These are phyloP conservation scores for Stenogyne calaminthoides DNA, from an alignment of 305 asterid species.

Conservation along the genomic window DNA sequence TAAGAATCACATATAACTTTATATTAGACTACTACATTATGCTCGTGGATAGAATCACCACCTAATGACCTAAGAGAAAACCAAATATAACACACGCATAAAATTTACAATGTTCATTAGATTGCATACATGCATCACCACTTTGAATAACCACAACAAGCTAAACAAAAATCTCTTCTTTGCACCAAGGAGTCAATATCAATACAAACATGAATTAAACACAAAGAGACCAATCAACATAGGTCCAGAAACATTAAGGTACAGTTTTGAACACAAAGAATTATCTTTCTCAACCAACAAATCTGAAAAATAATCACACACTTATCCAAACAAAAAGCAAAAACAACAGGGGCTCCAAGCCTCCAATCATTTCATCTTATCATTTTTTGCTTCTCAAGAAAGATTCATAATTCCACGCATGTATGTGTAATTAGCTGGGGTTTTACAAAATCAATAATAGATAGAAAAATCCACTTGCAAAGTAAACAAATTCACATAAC, in stretches of 20 bases:
- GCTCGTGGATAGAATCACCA: background rate
- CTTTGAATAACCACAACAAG: background rate
- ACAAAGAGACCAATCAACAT: background rate
- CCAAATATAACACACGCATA: conserved; percentile 1
- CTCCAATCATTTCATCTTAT: background rate
- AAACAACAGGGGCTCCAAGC: background rate
- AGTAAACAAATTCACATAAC: background rate
- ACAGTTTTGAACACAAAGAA: background rate
- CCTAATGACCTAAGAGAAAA: conserved; percentile 1
- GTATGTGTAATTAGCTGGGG: background rate
- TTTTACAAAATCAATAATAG: background rate
- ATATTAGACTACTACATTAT: background rate
- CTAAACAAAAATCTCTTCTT: background rate
- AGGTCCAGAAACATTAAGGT: background rate
- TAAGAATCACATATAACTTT: background rate
- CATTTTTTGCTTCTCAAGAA: background rate
- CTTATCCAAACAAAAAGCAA: background rate
- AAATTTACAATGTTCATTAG: background rate
- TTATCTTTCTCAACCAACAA: background rate
- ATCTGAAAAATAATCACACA: background rate
- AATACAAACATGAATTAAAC: background rate
- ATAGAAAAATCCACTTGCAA: background rate
- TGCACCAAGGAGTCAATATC: background rate
- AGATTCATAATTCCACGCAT: background rate
- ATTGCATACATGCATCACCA: background rate